A percentile compares a stretch with the other conserved stretches of the same genome.
phyloP scores from a whole-genome alignment of 148 eudicot species.

The Camellia granthamiana region DNA sequence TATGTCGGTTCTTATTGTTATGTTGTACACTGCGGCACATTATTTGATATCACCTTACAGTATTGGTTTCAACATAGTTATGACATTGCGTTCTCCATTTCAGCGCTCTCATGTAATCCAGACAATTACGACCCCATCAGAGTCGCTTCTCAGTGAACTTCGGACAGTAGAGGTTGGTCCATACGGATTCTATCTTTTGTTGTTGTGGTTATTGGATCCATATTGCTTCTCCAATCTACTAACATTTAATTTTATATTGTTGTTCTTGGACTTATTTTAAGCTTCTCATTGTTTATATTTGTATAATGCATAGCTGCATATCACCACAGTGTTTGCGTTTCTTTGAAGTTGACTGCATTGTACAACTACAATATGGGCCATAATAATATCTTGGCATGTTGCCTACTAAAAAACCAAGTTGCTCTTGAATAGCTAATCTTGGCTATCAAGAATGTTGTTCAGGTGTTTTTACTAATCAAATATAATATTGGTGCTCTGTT shows the following conservation, averaged over 20 bases:
- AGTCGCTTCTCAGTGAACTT: constrained; percentile 90
- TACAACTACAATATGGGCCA: too few relatives aligned
- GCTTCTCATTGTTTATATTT: too few relatives aligned
- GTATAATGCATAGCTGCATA: too few relatives aligned
- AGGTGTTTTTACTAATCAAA: neutral
- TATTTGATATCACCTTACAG: neutral
- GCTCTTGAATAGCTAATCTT: neutral
- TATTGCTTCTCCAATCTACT: too few relatives aligned
- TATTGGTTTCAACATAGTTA: neutral
- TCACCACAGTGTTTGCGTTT: too few relatives aligned
- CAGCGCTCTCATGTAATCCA: constrained; percentile 80
- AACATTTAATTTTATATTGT: too few relatives aligned
- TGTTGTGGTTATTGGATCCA: too few relatives aligned
- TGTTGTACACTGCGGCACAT: neutral
- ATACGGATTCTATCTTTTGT: neutral
- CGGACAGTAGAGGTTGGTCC: constrained; percentile 87
- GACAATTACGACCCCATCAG: constrained; percentile 88
- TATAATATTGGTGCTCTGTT: too few relatives aligned
- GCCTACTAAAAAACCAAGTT: neutral
- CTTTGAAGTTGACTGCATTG: too few relatives aligned
- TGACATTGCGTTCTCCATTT: constrained; percentile 16
- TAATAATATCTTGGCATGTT: neutral
- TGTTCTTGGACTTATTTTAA: too few relatives aligned
- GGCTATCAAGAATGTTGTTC: neutral
- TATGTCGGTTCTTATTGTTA: constrained; percentile 55